phyloP scores from a whole-genome alignment of 805 yeast species.

The Ogataea naganishii region DNA sequence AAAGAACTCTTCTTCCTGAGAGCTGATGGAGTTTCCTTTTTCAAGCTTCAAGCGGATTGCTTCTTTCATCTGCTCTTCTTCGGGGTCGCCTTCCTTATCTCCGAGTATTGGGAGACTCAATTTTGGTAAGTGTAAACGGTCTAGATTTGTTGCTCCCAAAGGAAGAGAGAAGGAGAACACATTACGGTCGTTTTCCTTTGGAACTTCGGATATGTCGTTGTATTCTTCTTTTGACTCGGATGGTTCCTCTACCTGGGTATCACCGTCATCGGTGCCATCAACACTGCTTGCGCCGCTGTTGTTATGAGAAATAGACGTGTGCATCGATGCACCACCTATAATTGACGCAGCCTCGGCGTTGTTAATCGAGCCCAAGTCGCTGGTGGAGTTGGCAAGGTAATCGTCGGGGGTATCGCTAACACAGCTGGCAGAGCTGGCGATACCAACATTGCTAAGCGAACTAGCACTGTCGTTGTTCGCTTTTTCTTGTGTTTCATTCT shows the following conservation, averaged over 20 bases:
- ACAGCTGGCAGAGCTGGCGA: too few species aligned
- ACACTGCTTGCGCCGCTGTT: not conserved
- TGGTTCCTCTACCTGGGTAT: not conserved
- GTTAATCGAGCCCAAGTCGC: too few species aligned
- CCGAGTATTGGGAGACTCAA: conserved; percentile 6
- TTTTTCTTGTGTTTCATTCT: too few species aligned
- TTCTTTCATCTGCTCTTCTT: conserved; percentile 19
- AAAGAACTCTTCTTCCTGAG: conserved; percentile 53
- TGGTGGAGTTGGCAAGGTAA: too few species aligned
- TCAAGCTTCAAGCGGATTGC: conserved; percentile 32
- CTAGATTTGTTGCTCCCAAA: conserved; percentile 36
- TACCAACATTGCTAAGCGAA: too few species aligned
- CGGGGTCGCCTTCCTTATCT: conserved; percentile 8
- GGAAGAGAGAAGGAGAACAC: conserved; percentile 54
- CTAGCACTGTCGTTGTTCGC: too few species aligned
- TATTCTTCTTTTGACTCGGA: not conserved
- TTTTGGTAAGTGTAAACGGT: conserved; percentile 10
- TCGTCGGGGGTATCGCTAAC: too few species aligned
- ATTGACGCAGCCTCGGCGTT: not conserved
- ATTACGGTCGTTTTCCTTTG: conserved; percentile 23
- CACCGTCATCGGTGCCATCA: conserved; percentile 2
- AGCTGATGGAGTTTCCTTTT: conserved; percentile 49
- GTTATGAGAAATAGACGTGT: not conserved
- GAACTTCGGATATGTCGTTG: not conserved
- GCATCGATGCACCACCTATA: not conserved